Conservation (phyloP, 805 yeast genomes). For the Citeromyces nyonsensis region DNA sequence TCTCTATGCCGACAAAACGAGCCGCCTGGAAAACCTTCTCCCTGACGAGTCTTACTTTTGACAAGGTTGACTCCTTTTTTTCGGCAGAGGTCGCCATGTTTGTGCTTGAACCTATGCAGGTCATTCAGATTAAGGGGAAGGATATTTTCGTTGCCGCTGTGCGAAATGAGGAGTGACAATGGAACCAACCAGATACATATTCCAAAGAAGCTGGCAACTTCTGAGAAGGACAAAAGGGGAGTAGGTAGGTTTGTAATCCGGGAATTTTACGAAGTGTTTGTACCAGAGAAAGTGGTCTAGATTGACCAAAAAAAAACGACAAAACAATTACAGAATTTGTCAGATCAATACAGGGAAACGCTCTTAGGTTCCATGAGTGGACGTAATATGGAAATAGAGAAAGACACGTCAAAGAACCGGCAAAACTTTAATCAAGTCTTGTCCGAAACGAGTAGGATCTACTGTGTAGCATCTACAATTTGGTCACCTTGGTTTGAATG, state of each 20-base stretch:
- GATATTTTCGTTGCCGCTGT: too few relatives aligned
- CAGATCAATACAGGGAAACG: slow-evolving; percentile 74
- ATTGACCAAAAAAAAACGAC: slow-evolving; percentile 59
- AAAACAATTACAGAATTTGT: slow-evolving; percentile 54
- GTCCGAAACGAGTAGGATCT: too few relatives aligned
- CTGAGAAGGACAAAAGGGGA: slow-evolving; percentile 66
- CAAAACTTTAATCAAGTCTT: too few relatives aligned
- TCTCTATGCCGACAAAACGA: too few relatives aligned
- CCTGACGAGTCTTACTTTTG: too few relatives aligned
- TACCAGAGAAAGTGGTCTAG: slow-evolving; percentile 86
- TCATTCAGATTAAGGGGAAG: too few relatives aligned
- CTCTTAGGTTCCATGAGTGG: slow-evolving; percentile 61
- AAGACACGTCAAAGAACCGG: slow-evolving; percentile 18
- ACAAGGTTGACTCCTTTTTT: too few relatives aligned
- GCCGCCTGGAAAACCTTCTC: too few relatives aligned
- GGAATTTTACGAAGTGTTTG: slow-evolving; percentile 53
- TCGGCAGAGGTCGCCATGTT: too few relatives aligned
- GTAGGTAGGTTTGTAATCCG: slow-evolving; percentile 47
- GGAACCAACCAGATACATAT: slow-evolving; percentile 90
- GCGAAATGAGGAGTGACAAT: slow-evolving; percentile 82
- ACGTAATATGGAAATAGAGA: slow-evolving; percentile 60
- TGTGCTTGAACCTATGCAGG: too few relatives aligned
- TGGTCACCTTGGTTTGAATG: too few relatives aligned
- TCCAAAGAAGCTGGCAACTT: slow-evolving; percentile 92
- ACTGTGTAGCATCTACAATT: too few relatives aligned